A percentile compares a stretch with the other conserved stretches of the same genome.
phyloP scores from a whole-genome alignment of 2,329 filamentous ascomycete species.

The Fusarium nurragi region DNA sequence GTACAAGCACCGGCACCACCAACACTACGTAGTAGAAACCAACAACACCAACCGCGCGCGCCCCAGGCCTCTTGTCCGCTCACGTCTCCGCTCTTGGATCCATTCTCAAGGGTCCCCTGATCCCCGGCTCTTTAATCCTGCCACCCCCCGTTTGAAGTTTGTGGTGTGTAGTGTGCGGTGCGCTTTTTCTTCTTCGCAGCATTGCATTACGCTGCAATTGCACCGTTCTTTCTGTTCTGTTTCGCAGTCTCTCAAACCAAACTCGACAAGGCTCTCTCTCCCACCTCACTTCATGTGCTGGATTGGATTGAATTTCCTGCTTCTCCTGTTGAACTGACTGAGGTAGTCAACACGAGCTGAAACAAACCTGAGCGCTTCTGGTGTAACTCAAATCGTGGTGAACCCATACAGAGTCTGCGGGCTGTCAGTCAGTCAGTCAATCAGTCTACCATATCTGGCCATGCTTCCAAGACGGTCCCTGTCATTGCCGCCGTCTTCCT shows the following conservation, averaged over 20 bases:
- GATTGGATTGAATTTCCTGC: neutral
- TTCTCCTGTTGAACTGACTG: slow-evolving; percentile 1
- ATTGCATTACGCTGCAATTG: slow-evolving; percentile 3
- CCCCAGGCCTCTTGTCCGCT: slow-evolving; percentile 32
- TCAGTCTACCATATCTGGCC: slow-evolving; percentile 9
- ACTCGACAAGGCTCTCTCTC: slow-evolving; percentile 12
- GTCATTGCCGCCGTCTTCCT: slow-evolving; percentile 40
- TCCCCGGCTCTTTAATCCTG: slow-evolving; percentile 21
- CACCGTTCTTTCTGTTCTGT: slow-evolving; percentile 17
- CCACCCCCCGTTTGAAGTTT: slow-evolving; percentile 21
- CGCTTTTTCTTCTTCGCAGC: slow-evolving; percentile 7
- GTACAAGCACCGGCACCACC: slow-evolving; percentile 8
- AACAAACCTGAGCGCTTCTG: slow-evolving; percentile 30
- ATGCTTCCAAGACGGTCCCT: slow-evolving; percentile 31
- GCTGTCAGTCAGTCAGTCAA: neutral
- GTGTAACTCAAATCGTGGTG: slow-evolving; percentile 25
- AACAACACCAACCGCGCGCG: slow-evolving; percentile 39
- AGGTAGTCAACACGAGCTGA: slow-evolving; percentile 22
- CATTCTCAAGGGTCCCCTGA: slow-evolving; percentile 30
- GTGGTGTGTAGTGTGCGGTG: slow-evolving; percentile 7
- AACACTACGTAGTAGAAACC: neutral
- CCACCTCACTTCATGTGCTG: slow-evolving; percentile 10
- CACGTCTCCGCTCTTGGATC: slow-evolving; percentile 22
- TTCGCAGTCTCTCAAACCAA: slow-evolving; percentile 22
- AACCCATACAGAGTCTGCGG: neutral